Conservation (phyloP, 306 rosid genomes). For the Casuarina equisetifolia region DNA sequence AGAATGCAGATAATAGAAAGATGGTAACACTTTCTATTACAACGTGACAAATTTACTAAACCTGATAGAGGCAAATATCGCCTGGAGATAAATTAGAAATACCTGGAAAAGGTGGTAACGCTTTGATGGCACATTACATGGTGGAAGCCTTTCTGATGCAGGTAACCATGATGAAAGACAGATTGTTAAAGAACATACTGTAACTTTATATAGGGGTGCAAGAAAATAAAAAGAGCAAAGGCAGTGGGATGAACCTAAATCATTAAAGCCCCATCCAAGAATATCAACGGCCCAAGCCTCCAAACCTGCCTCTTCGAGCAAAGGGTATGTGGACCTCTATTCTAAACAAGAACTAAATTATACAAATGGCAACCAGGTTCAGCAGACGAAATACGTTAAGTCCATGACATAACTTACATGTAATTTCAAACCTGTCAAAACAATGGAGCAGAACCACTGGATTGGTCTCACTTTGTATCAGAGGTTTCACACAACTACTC, state of each 20-base stretch:
- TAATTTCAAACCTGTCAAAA: conserved; percentile 79
- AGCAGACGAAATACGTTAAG: conserved; percentile 20
- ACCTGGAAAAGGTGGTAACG: conserved; percentile 88
- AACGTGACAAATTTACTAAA: not conserved
- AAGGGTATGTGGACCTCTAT: conserved; percentile 83
- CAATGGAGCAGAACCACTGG: conserved; percentile 94
- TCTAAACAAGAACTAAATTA: conserved; percentile 92
- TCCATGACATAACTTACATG: not conserved
- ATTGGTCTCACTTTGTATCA: conserved; percentile 47
- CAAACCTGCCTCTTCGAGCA: conserved; percentile 82
- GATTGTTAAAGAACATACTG: not conserved
- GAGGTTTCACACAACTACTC: conserved; percentile 89
- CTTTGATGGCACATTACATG: conserved; percentile 71
- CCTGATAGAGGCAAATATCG: no score
- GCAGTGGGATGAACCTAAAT: conserved; percentile 59
- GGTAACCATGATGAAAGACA: conserved; percentile 7
- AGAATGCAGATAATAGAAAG: not conserved
- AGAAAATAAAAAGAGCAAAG: conserved; percentile 9
- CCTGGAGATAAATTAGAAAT: not conserved
- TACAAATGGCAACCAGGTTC: conserved; percentile 40
- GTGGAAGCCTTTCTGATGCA: conserved; percentile 68
- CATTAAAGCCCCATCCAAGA: conserved; percentile 99
- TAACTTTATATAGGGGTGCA: not conserved
- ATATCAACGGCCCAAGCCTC: conserved; percentile 93
- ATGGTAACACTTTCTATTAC: no score